Evolutionary conservation across 768 basidiomycete species (phyloP), one percentile per base, ranked within the genome.

Genomic region (Nevesoporus exiguus): DNA sequence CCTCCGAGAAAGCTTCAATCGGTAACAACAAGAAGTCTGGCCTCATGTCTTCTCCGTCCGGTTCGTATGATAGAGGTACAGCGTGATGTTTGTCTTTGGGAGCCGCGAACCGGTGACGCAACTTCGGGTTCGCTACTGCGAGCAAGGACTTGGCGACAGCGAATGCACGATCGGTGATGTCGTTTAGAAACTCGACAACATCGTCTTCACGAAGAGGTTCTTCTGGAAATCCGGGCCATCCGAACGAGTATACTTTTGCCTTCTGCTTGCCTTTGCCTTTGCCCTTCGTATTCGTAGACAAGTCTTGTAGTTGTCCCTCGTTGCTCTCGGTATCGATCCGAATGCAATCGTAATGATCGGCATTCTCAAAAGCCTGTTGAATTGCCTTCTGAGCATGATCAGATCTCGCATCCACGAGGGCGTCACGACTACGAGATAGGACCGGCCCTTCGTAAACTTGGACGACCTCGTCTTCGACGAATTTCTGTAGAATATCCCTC

Each of bases 21-120:
- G 60, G 61, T 21, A 63, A 37, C 34, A 63, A 25, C 17, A 62
- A 17, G 30, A 60, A 57, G 45, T 57, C 55, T 1, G 58, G 61
- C 5, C 56, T 34, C 44, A 57, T 50, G 22, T 55, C 43, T 13
- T 55, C 43, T 2, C 52, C 40, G 29, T 57, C 51, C 4, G 40
- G n/a, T 15, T 52, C 58, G 3, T 55, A 60, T 6, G 53, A 47
- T 13, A 63, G 49, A 5, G 52, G 51, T 17, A 56, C 17, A 2
- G 52, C 52, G 5, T 40, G 47, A 9, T 31, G 13, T 14, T 59
- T 55, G 24, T 57, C 42, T 7, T 21, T 1, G 11, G 50, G 49
- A 8, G 34, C 21, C 0, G 48, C 54, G 13, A 61, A 60, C 0
- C 58, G 60, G 37, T 61, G 58, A 6, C 15, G 40, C 24, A 60